phyloP scores from a whole-genome alignment of 2,329 filamentous ascomycete genomes.

The Niveomyces coronatus region DNA sequence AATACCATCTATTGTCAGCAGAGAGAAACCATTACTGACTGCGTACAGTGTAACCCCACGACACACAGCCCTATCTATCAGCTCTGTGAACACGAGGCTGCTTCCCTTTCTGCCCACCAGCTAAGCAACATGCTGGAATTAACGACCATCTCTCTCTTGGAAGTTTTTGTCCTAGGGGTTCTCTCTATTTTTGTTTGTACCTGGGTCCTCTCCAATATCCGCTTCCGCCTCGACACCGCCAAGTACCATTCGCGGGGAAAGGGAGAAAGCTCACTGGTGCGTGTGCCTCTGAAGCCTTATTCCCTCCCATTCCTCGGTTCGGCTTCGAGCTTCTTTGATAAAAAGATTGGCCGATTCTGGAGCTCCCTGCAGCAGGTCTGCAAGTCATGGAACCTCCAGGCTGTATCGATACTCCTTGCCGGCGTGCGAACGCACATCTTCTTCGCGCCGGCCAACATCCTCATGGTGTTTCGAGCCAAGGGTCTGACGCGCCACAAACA shows the following conservation, averaged over 20 bases:
- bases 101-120: background rate
- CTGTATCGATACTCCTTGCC: background rate
- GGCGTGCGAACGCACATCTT: conserved; percentile 1
- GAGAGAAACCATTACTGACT: background rate
- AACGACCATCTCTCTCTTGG: background rate
- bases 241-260: background rate
- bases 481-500: background rate
- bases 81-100: background rate
- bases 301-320: background rate
- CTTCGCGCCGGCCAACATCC: background rate
- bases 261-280: background rate
- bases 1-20: background rate
- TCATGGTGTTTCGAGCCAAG: background rate
- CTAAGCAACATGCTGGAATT: conserved; percentile 1
- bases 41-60: background rate
- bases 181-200: background rate
- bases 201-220: background rate
- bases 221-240: background rate
- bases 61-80: background rate
- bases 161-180: background rate
- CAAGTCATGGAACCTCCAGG: background rate
- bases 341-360: background rate
- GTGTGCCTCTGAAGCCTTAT: conserved; percentile 1
- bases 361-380: background rate
- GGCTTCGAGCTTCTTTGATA: background rate